These are phyloP conservation scores for Adansonia digitata DNA, from an alignment of 345 rosid species.

Conservation along the genomic window DNA sequence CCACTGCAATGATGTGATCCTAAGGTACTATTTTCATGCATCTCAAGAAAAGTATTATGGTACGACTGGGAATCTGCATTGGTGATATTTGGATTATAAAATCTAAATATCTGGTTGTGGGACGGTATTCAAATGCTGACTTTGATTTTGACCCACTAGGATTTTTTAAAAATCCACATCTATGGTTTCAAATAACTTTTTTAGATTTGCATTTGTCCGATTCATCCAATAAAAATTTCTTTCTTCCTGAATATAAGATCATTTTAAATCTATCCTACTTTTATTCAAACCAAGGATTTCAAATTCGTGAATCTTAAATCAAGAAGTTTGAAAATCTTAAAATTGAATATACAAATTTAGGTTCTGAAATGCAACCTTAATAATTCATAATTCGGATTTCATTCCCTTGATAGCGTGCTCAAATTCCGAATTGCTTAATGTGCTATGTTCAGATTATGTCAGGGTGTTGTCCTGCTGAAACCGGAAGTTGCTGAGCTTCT, in stretches of 20 bases:
- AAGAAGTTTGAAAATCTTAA: not conserved
- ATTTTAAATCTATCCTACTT: not conserved
- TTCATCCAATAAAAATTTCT: not conserved
- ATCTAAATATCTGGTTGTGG: not conserved
- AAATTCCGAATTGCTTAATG: not conserved
- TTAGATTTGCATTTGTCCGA: not conserved
- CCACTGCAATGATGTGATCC: conserved; percentile 63
- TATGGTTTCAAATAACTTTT: not conserved
- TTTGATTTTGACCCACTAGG: not conserved
- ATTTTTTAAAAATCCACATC: not conserved
- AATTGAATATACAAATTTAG: conserved; percentile 1
- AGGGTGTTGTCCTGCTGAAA: conserved; percentile 70
- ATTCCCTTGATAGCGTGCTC: not conserved
- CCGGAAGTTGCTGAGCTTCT: conserved; percentile 90
- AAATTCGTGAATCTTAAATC: not conserved
- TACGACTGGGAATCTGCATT: not conserved
- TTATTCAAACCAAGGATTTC: not conserved
- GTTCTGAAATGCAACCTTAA: not conserved
- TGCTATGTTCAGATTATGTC: conserved; percentile 63
- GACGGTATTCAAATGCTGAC: not conserved
- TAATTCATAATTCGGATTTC: not conserved
- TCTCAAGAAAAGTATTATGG: not conserved
- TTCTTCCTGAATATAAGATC: not conserved
- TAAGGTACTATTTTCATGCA: conserved; percentile 45
- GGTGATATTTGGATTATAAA: not conserved